These are phyloP conservation scores for Durusdinium trenchii DNA, from an alignment of 73 alveolate species.

Conservation along the genomic window DNA sequence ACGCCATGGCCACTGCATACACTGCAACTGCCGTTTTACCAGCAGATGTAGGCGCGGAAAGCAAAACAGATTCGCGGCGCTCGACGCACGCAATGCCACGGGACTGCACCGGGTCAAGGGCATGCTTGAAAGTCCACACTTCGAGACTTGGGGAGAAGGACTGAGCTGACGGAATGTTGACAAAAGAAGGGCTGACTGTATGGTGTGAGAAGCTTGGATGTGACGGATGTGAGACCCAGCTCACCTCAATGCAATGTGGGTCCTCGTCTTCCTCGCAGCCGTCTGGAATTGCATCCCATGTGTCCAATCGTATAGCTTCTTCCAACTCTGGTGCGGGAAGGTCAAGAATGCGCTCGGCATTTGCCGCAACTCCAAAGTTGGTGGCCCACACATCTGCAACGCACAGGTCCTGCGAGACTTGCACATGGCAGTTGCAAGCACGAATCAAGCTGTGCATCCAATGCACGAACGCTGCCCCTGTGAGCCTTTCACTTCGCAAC, in stretches of 20 bases:
- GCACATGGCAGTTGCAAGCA: slow-evolving; percentile 47
- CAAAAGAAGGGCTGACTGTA: neutral
- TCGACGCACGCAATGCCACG: slow-evolving; percentile 54
- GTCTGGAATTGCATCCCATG: neutral
- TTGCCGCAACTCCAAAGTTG: neutral
- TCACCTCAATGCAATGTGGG: neutral
- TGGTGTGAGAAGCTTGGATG: neutral
- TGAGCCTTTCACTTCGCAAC: too few species aligned
- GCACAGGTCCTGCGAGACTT: slow-evolving; percentile 10
- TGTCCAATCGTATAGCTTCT: neutral
- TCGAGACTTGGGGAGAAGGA: neutral
- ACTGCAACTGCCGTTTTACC: slow-evolving; percentile 99
- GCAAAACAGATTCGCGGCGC: slow-evolving; percentile 32
- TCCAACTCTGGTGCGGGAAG: neutral
- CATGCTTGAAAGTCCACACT: slow-evolving; percentile 17
- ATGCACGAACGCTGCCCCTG: too few species aligned
- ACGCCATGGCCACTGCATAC: slow-evolving; percentile 99
- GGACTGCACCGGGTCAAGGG: slow-evolving; percentile 29
- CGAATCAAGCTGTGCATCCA: slow-evolving; percentile 50
- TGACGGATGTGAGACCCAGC: neutral
- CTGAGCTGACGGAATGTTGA: neutral
- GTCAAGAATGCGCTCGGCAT: slow-evolving; percentile 24
- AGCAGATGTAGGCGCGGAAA: slow-evolving; percentile 99
- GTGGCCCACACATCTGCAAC: slow-evolving; percentile 8
- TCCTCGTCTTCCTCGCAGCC: slow-evolving; percentile 12